These are phyloP conservation scores for Pythium biforme DNA, from an alignment of 352 stramenopile genomes.

Conservation along the genomic window DNA sequence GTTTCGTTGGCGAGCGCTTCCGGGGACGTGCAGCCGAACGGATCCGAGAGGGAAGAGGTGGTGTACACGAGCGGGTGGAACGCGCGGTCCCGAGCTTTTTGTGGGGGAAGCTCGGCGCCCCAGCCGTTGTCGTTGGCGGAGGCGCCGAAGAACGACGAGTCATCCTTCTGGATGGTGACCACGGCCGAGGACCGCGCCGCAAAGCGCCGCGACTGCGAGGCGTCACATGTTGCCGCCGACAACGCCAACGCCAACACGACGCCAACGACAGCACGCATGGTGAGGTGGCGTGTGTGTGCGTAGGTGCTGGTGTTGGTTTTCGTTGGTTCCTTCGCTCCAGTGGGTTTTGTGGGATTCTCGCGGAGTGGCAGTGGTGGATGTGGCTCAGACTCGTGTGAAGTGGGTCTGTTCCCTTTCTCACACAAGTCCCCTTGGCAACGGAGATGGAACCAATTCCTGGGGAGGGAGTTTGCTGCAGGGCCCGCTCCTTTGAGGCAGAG, in stretches of 20 bases:
- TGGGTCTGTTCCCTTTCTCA: too few relatives aligned
- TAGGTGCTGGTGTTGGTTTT: too few relatives aligned
- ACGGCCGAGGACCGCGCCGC: slow-evolving; percentile 34
- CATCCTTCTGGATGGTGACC: slow-evolving; percentile 54
- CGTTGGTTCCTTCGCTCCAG: too few relatives aligned
- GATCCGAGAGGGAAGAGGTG: slow-evolving; percentile 36
- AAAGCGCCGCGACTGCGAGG: slow-evolving; percentile 16
- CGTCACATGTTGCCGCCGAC: neutral
- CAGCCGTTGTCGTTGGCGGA: slow-evolving; percentile 47
- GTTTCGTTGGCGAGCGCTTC: slow-evolving; percentile 30
- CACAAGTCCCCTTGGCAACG: too few relatives aligned
- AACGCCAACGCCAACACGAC: slow-evolving; percentile 1
- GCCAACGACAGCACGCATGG: too few relatives aligned
- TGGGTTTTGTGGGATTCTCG: too few relatives aligned
- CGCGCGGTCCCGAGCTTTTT: slow-evolving; percentile 42
- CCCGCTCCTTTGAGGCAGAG: neutral
- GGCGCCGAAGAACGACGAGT: slow-evolving; percentile 58
- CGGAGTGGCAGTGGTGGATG: too few relatives aligned
- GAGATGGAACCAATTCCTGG: too few relatives aligned
- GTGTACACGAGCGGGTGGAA: slow-evolving; percentile 60
- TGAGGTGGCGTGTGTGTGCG: too few relatives aligned
- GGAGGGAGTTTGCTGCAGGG: neutral
- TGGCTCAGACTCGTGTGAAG: too few relatives aligned
- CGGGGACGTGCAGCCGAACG: slow-evolving; percentile 51
- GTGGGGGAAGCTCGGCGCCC: slow-evolving; percentile 45